Percentiles rank a stretch among this genome's conserved stretches.
Conservation (phyloP, 75 land plant genomes). For the Pseudotsuga menziesii region DNA sequence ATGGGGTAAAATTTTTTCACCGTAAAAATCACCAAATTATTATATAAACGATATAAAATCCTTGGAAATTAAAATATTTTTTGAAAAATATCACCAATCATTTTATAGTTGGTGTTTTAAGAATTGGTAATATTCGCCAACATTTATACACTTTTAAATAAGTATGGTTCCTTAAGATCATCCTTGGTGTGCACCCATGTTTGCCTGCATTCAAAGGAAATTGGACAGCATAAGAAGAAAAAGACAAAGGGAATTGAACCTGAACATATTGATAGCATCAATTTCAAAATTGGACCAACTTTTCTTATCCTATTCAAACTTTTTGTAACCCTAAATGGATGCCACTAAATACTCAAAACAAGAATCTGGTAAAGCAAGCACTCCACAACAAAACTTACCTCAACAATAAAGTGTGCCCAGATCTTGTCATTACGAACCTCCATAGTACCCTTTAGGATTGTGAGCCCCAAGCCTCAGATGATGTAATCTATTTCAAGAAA, state of each 20-base stretch:
- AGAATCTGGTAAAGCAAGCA: neutral
- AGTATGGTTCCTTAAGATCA: too few relatives aligned
- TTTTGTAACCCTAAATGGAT: too few relatives aligned
- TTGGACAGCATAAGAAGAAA: neutral
- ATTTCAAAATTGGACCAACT: neutral
- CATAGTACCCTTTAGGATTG: constrained; percentile 82
- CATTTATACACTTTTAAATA: too few relatives aligned
- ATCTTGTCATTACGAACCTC: constrained; percentile 62
- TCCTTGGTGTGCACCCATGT: constrained; percentile 39
- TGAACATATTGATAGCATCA: neutral
- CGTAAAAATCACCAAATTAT: too few relatives aligned
- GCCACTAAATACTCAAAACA: too few relatives aligned
- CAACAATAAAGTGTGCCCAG: constrained; percentile 82
- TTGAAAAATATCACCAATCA: too few relatives aligned
- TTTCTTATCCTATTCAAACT: too few relatives aligned
- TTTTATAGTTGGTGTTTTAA: too few relatives aligned
- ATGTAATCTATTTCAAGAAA: constrained; percentile 80
- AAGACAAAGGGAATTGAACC: neutral
- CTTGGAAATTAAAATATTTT: too few relatives aligned
- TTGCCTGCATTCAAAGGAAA: constrained; percentile 31
- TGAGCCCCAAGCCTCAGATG: constrained; percentile 66
- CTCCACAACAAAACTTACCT: constrained; percentile 39
- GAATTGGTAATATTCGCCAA: too few relatives aligned
- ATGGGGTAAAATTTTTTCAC: too few relatives aligned
- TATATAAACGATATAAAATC: too few relatives aligned